These are phyloP conservation scores for Fusarium bactridioides DNA, from an alignment of 2,329 filamentous ascomycete species.

Conservation along the genomic window DNA sequence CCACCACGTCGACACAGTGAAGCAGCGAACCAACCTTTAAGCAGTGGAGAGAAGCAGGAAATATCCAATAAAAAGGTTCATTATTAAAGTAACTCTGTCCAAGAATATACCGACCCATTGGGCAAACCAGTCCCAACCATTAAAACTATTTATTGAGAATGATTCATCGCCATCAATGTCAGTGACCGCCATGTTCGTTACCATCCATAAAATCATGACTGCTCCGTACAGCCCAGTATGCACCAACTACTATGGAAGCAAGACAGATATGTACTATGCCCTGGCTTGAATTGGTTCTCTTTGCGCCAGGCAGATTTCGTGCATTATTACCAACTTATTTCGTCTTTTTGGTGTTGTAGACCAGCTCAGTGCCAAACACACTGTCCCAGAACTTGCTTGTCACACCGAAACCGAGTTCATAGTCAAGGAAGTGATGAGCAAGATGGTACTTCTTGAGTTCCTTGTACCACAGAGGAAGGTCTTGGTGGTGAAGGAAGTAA, in stretches of 20 bases:
- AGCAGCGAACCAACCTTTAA: background rate
- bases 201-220: slow-evolving; percentile 40
- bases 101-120: slow-evolving; percentile 25
- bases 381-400: slow-evolving; percentile 96
- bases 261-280: slow-evolving; percentile 30
- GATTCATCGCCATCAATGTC: slow-evolving; percentile 36
- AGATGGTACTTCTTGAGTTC: slow-evolving; percentile 97
- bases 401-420: slow-evolving; percentile 96
- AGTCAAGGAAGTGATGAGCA: slow-evolving; percentile 96
- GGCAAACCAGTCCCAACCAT: slow-evolving; percentile 36
- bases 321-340: slow-evolving; percentile 34
- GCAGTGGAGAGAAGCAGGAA: background rate
- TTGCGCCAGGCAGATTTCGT: background rate
- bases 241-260: slow-evolving; percentile 20
- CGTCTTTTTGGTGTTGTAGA: slow-evolving; percentile 45
- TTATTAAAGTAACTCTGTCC: slow-evolving; percentile 34
- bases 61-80: slow-evolving; percentile 3
- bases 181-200: slow-evolving; percentile 40
- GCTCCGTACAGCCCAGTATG: slow-evolving; percentile 27
- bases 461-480: slow-evolving; percentile 89
- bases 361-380: slow-evolving; percentile 88
- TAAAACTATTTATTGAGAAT: slow-evolving; percentile 36
- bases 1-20: slow-evolving; percentile 2
- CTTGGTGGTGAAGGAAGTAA: slow-evolving; percentile 97
- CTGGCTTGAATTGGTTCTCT: background rate